Evolutionary conservation across 2,329 filamentous ascomycete species (phyloP), one percentile per base, ranked within the genome.

Genomic region (Cladophialophora chaetospira): DNA sequence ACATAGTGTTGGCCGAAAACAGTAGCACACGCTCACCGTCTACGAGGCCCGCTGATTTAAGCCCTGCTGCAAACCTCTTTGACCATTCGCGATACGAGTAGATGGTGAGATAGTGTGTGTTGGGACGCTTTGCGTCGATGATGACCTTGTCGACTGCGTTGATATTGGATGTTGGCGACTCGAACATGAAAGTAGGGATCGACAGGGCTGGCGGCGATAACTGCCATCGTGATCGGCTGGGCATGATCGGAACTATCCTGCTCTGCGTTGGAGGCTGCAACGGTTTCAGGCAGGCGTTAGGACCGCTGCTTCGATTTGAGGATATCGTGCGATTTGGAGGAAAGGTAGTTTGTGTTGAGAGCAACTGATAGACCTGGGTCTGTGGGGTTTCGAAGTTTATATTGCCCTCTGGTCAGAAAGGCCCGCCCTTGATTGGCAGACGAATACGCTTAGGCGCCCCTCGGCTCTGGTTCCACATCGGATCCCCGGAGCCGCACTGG

Each of bases 1-100:
- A 63, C 56, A 73, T 67, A 63, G 70, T 76, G 69, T 85, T 84
- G 69, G 82, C 81, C 0, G 79, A 80, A 60, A 83, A 79, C 40
- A 84, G 73, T 42, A 77, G 78, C 3, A 84, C 76, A 57, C 77
- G 79, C 58, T 84, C 80, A 29, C 79, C 80, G 28, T 71, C 67
- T 51, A 75, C 36, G 23, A 62, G 38, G 11, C 59, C 59, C 13
- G 38, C 33, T 5, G 25, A 45, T 4, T 25, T 21, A 45, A 84
- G 72, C 0, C 82, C 82, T 5, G 79, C 79, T 1, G 88, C 89
- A 29, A 94, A 73, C 11, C 88, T 84, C 70, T 91, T 87, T 29
- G 85, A 81, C 77, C 88, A 87, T 62, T 87, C 77, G 19, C 89
- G 85, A 70, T 87, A 89, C 58, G 82, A 79, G 61, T 79, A 69